Evolutionary conservation across 495 filamentous ascomycete genomes (phyloP), one percentile per base, ranked within the genome.

Genomic region (Xylaria castorea): DNA sequence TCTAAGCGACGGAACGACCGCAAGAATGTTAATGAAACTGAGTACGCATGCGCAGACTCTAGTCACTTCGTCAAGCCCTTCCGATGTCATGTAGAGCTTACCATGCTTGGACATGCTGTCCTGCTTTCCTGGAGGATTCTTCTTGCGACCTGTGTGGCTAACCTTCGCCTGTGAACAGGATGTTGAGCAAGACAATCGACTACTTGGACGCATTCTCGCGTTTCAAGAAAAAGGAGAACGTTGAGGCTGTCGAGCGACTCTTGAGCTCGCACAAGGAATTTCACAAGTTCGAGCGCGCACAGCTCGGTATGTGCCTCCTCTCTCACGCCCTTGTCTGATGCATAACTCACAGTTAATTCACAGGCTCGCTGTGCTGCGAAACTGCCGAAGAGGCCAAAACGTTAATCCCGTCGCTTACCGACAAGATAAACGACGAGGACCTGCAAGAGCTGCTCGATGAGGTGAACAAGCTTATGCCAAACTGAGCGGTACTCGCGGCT

Each of bases 331-430:
- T 76, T 71, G 58, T 14, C 68, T 72, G 66, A 60, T 11, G 40
- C 9, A 30, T n/a, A 22, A 60, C 74, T 68, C 32, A 73, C 27
- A 64, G 60, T 44, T 16, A 57, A 58, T 66, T 34, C 68, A 68
- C 74, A 97, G 95, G 93, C 7, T 94, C 93, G 69, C 86, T 99
- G 30, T 97, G 94, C 82, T 97, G 94, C 78, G 94, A 97, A 75
- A 91, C 88, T 30, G 91, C 92, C 53, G 97, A 99, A 75, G 96
- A 99, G 85, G 97, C 96, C 75, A 97, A 97, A 85, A 97, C 93
- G 11, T 86, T 99, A 58, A 97, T 99, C 69, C 96, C 96, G 0
- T 97, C 93, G 75, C 85, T 99, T 30, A 87, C 90, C 73, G 88
- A 93, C 78, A 99, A 98, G 83, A 95, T 97, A 75, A 83, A 85